Conservation (phyloP, 495 filamentous ascomycete species). For the Hypoxylon lenormandii region DNA sequence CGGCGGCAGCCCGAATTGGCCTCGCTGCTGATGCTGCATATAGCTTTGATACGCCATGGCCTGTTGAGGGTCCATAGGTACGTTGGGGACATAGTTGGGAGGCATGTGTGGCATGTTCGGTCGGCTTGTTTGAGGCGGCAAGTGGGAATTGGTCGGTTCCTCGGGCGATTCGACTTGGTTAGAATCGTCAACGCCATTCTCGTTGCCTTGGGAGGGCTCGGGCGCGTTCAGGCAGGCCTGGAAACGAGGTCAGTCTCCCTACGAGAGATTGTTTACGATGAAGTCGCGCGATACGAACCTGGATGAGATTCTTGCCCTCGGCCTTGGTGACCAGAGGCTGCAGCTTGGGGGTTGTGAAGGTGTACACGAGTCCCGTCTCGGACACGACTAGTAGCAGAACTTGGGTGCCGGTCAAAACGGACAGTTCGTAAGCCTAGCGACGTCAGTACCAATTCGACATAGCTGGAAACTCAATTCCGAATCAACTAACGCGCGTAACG, state of each 20-base stretch:
- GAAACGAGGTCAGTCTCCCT: conserved; percentile 22
- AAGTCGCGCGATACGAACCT: conserved; percentile 70
- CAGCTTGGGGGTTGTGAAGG: conserved; percentile 98
- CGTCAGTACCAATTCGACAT: conserved; percentile 33
- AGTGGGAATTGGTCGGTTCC: conserved; percentile 68
- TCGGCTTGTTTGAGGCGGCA: conserved; percentile 67
- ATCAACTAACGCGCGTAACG: conserved; percentile 46
- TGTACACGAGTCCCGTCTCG: conserved; percentile 98
- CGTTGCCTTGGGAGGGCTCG: conserved; percentile 84
- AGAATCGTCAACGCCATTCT: conserved; percentile 87
- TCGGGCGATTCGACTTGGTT: conserved; percentile 73
- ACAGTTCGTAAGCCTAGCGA: conserved; percentile 91
- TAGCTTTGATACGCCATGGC: conserved; percentile 72
- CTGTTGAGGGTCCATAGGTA: conserved; percentile 67
- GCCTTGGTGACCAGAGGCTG: conserved; percentile 99
- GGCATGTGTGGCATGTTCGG: conserved; percentile 66
- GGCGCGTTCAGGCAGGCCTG: conserved; percentile 97
- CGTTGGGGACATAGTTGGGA: conserved; percentile 63
- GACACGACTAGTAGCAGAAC: conserved; percentile 97
- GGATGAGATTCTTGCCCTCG: conserved; percentile 99
- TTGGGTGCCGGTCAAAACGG: conserved; percentile 97
- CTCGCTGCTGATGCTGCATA: conserved; percentile 67
- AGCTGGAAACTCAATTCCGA: conserved; percentile 20
- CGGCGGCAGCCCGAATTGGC: conserved; percentile 65
- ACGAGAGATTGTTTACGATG: conserved; percentile 12